phyloP scores from a whole-genome alignment of 2,329 filamentous ascomycete genomes.

The Cyanodermella asteris region DNA sequence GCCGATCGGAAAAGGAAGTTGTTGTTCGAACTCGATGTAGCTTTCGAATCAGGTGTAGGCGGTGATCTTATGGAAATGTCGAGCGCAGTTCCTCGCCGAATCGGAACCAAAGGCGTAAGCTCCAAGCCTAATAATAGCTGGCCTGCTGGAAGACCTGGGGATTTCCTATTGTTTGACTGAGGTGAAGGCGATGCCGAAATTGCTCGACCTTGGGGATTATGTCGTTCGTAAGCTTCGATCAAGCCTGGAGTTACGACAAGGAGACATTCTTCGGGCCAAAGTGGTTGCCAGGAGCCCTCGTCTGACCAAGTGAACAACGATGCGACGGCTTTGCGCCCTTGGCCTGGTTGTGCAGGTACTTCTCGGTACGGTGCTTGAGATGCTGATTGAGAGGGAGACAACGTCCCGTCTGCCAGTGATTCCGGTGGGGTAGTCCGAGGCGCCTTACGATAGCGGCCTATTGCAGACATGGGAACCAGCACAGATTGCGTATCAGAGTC shows the following conservation, averaged over 20 bases:
- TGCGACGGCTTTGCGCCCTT: constrained; percentile 34
- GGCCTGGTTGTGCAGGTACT: constrained; percentile 23
- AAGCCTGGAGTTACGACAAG: constrained; percentile 41
- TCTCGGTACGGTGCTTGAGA: constrained; percentile 49
- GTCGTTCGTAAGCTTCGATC: constrained; percentile 41
- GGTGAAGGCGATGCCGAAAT: constrained; percentile 8
- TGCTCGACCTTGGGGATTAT: constrained; percentile 26
- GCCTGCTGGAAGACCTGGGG: too few relatives aligned
- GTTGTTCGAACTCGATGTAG: constrained; percentile 44
- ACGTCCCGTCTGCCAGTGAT: constrained; percentile 27
- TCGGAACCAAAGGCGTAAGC: constrained; percentile 73
- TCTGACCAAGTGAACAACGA: constrained; percentile 43
- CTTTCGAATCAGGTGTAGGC: constrained; percentile 47
- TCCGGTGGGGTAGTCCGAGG: constrained; percentile 16
- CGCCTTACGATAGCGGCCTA: constrained; percentile 20
- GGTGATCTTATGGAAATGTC: constrained; percentile 88
- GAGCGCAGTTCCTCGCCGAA: constrained; percentile 74
- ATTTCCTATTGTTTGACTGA: constrained; percentile 5
- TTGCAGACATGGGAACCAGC: constrained; percentile 12
- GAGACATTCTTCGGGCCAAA: constrained; percentile 40
- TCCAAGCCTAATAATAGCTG: constrained; percentile 53
- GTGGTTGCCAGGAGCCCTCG: constrained; percentile 36
- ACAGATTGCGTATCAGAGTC: constrained; percentile 22
- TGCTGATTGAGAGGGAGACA: constrained; percentile 61
- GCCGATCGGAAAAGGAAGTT: constrained; percentile 83